Evolutionary conservation across 23 red algal genomes (phyloP), one percentile per base, ranked within the genome.

Genomic region (Cyanidium caldarium): DNA sequence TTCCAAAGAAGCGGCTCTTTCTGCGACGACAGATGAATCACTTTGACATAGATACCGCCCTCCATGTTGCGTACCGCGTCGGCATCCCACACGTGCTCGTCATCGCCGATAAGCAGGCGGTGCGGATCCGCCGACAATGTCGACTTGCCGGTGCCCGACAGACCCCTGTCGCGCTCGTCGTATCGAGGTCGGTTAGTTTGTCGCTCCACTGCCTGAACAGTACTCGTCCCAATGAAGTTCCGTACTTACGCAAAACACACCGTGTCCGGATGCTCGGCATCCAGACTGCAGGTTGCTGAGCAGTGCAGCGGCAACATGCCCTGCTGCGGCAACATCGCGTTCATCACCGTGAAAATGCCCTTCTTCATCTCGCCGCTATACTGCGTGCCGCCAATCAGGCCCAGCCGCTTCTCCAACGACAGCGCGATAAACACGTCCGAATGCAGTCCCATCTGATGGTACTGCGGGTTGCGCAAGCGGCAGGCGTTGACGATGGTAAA

Each of bases 311-410:
- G 45, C 39, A 83, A 39, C 2, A 46, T 38, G 26, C 44, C 58
- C 5, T 44, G 10, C 40, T 5, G 37, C 25, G 80, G 80, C 17
- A 83, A 37, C 44, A 36, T 34, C 25, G 19, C 57, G 33, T 83
- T 83, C 46, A 40, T 56, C 29, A 76, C 37, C 0, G 68, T 75
- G 36, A 83, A 83, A 7, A 74, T 21, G 23, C 40, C 42, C 45
- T 83, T 83, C 40, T 83, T 83, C 15, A 83, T 65, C 40, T 83
- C 80, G n/a, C 80, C 80, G 28, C 38, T 67, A 35, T 83, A 83
- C 40, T 75, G 31, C 1, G 80, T 83, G 40, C 80, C 80, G 1
- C 19, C 69, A 67, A 83, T 83, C 21, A 83, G 29, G 2, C 33
- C 45, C 57, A 75, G 40, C 2, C 61, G 36, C 33, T 40, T 13